A percentile compares a stretch with the other conserved stretches of the same genome.
These are phyloP conservation scores for Cokeromyces recurvatus DNA, from an alignment of 371 early-diverging fungal genomes.

Conservation along the genomic window DNA sequence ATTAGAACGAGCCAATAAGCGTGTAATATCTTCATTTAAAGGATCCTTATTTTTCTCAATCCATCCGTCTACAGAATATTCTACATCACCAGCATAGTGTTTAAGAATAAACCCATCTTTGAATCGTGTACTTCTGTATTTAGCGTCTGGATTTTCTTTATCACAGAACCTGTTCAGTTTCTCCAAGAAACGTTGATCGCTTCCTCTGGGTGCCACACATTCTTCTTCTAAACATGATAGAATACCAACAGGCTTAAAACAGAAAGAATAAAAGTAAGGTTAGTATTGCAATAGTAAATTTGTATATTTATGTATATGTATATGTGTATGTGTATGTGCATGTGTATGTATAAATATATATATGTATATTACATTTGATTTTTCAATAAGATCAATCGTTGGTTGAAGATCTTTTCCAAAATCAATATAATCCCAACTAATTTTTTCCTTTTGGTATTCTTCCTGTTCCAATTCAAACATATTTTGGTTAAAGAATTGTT, in stretches of 20 bases:
- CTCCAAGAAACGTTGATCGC: conserved; percentile 93
- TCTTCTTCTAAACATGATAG: conserved; percentile 99
- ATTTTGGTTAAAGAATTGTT: conserved; percentile 99
- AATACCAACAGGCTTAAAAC: conserved; percentile 94
- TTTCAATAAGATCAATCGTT: conserved; percentile 98
- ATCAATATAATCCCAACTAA: conserved; percentile 99
- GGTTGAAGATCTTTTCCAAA: conserved; percentile 99
- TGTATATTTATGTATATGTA: too few species aligned
- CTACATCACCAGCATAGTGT: conserved; percentile 99
- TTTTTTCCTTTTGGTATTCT: conserved; percentile 96
- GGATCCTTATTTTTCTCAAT: conserved; percentile 99
- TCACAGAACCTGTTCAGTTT: conserved; percentile 92
- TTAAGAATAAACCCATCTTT: conserved; percentile 90
- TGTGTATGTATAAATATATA: too few species aligned
- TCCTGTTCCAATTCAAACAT: conserved; percentile 99
- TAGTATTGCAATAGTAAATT: too few species aligned
- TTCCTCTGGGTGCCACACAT: conserved; percentile 98
- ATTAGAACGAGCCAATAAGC: conserved; percentile 79
- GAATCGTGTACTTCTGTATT: conserved; percentile 89
- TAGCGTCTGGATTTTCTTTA: conserved; percentile 51
- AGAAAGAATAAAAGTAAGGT: too few species aligned
- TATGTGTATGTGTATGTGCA: too few species aligned
- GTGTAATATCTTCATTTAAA: conserved; percentile 94
- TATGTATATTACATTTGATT: conserved; percentile 81
- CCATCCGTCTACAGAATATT: conserved; percentile 96